Conservation (phyloP, 1,284 basidiomycete species). For the Moesziomyces sp. region DNA sequence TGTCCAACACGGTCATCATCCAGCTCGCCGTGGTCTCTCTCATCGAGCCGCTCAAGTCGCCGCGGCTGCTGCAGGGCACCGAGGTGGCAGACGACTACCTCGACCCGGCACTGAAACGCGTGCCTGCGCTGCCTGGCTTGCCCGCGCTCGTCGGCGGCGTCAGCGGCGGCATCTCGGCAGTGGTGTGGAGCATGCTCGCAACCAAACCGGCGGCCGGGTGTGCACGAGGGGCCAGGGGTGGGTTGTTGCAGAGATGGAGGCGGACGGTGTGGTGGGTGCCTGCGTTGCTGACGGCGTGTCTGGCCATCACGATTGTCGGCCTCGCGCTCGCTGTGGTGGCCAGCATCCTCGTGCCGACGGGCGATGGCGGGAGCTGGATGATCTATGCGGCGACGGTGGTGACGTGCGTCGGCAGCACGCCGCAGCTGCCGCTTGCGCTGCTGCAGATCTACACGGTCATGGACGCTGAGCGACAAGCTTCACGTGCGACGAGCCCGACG, state of each 20-base stretch:
- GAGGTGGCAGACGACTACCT: too few relatives aligned
- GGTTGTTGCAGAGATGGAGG: slow-evolving; percentile 1
- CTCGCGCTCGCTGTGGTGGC: slow-evolving; percentile 16
- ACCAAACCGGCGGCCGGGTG: background rate
- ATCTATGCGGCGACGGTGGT: slow-evolving; percentile 16
- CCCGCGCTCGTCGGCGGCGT: slow-evolving; percentile 24
- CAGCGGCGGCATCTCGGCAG: slow-evolving; percentile 6
- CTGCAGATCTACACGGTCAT: slow-evolving; percentile 25
- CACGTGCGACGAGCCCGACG: background rate
- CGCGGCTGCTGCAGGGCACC: background rate
- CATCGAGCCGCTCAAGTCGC: slow-evolving; percentile 14
- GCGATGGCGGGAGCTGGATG: slow-evolving; percentile 12
- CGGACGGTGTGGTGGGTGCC: slow-evolving; percentile 20
- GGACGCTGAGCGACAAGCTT: slow-evolving; percentile 4
- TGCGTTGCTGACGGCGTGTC: slow-evolving; percentile 9
- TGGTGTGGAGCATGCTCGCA: slow-evolving; percentile 12
- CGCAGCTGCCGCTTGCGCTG: slow-evolving; percentile 31
- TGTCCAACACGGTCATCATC: slow-evolving; percentile 24
- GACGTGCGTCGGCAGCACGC: slow-evolving; percentile 15
- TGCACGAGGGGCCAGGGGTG: too few relatives aligned
- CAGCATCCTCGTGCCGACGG: slow-evolving; percentile 11
- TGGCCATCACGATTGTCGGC: slow-evolving; percentile 11
- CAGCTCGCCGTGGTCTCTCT: slow-evolving; percentile 25
- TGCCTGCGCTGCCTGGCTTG: slow-evolving; percentile 18
- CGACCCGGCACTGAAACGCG: slow-evolving; percentile 2